phyloP scores from a whole-genome alignment of 768 basidiomycete genomes.

The Coprinopsis cinerea region DNA sequence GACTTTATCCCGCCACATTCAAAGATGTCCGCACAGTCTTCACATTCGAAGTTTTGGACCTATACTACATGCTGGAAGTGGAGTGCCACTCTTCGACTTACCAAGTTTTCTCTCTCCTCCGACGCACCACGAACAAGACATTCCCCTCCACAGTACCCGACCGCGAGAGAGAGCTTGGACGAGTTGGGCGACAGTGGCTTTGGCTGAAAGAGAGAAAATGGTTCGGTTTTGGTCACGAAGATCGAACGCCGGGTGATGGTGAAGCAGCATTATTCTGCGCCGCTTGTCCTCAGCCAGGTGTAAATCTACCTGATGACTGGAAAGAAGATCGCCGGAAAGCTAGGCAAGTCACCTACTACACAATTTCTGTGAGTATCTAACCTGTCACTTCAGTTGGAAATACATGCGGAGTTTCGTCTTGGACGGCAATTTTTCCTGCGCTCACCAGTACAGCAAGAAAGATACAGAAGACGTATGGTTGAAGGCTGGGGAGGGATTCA shows the following conservation, averaged over 20 bases:
- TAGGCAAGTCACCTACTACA: neutral
- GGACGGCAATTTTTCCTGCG: no score
- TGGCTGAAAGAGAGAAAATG: conserved; percentile 14
- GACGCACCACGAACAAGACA: conserved; percentile 13
- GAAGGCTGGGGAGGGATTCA: no score
- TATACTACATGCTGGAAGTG: conserved; percentile 11
- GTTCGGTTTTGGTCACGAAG: conserved; percentile 10
- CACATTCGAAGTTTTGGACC: conserved; percentile 12
- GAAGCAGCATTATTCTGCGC: no score
- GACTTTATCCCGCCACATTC: conserved; percentile 15
- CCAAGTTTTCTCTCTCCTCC: conserved; percentile 15
- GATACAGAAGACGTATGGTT: no score
- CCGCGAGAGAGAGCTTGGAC: conserved; percentile 13
- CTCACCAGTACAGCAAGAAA: no score
- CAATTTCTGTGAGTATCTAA: conserved; percentile 16
- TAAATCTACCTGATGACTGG: conserved; percentile 16
- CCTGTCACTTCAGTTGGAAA: conserved; percentile 9
- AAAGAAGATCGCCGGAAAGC: neutral
- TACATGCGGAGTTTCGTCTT: no score
- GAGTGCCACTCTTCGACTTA: conserved; percentile 17
- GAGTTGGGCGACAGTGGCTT: conserved; percentile 13
- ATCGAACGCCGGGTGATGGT: conserved; percentile 4
- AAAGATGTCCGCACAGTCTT: conserved; percentile 12
- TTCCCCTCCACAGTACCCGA: conserved; percentile 12
- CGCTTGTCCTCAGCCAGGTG: conserved; percentile 15